Percentiles rank a stretch among this genome's conserved stretches.
These are phyloP conservation scores for Coprinopsis sp. DNA, from an alignment of 768 basidiomycete genomes.

Conservation along the genomic window DNA sequence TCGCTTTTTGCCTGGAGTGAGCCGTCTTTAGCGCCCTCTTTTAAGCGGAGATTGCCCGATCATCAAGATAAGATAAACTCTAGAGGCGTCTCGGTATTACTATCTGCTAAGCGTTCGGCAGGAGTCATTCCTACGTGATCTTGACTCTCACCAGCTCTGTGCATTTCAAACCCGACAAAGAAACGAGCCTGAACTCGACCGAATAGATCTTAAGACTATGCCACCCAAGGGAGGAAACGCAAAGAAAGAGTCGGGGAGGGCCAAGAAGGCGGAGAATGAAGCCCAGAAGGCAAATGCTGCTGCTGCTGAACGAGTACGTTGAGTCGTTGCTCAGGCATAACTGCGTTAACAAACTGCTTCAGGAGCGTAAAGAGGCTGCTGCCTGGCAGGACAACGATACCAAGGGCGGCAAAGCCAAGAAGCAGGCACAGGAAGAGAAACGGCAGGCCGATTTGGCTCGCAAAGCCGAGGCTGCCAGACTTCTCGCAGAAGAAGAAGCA, in stretches of 20 bases:
- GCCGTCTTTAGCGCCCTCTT: no score
- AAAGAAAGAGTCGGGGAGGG: constrained; percentile 87
- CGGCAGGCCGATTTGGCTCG: constrained; percentile 75
- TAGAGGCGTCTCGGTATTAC: no score
- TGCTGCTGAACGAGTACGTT: constrained; percentile 52
- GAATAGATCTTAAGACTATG: constrained; percentile 42
- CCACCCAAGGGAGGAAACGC: constrained; percentile 84
- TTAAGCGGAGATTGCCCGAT: no score
- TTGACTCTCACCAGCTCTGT: no score
- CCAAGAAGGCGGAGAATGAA: constrained; percentile 91
- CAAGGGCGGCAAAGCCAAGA: constrained; percentile 56
- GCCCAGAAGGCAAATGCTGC: constrained; percentile 68
- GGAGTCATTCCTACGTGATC: no score
- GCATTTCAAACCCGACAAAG: no score
- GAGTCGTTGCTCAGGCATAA: neutral
- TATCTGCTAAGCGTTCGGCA: no score
- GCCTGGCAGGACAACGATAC: constrained; percentile 61
- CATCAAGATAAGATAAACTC: no score
- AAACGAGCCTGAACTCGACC: neutral
- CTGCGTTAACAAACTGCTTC: neutral
- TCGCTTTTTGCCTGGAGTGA: no score
- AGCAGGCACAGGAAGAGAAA: constrained; percentile 77
- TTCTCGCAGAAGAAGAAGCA: constrained; percentile 88
- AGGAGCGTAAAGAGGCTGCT: constrained; percentile 72
- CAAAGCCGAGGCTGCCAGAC: constrained; percentile 79